Base-by-base conservation (phyloP, 1,284 basidiomycete genomes). In the Paramarasmius palmivorus region DNA sequence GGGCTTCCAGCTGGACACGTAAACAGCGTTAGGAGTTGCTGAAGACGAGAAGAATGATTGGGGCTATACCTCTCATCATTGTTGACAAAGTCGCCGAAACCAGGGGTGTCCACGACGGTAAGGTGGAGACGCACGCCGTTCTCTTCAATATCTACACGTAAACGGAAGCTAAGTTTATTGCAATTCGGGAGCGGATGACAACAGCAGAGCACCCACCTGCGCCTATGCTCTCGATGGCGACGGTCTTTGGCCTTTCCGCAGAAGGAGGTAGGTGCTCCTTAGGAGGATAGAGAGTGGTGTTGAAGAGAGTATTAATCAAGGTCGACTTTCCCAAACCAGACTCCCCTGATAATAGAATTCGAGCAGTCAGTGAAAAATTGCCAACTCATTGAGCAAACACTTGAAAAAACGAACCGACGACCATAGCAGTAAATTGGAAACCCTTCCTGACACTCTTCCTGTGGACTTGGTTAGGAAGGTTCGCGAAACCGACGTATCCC, bases 291-390 rank as follows among this genome's bases (percentile, higher is more conserved):
- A 98, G 88, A 57, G 85, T 84, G 45, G 95, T 96, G 70, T 96
- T 93, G 83, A 98, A 98, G 59, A 98, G 83, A 17, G 95, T 98
- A 76, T 98, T 98, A 71, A 98, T 88, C 67, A 98, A 83, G 9
- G 95, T 98, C 15, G 95, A 98, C 79, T 98, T 98, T 60, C 95
- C 95, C 59, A 98, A 81, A 52, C 95, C 95, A 49, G 95, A 97
- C 77, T 98, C 95, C 74, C 95, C 94, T 97, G 68, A 57, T 59
- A 56, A 53, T 46, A 52, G 51, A 56, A 49, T 44, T 7, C 37
- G 37, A 15, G 10, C 22, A 34, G 39, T 44, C n/a, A 42, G 25
- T 36, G 58, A 60, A 53, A 51, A n/a, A n/a, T n/a, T 40, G 49
- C 54, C 50, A 63, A 61, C 55, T 53, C 64, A 64, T 63, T 52